phyloP scores from a whole-genome alignment of 129 eudicot genomes.

The Lonicera japonica region DNA sequence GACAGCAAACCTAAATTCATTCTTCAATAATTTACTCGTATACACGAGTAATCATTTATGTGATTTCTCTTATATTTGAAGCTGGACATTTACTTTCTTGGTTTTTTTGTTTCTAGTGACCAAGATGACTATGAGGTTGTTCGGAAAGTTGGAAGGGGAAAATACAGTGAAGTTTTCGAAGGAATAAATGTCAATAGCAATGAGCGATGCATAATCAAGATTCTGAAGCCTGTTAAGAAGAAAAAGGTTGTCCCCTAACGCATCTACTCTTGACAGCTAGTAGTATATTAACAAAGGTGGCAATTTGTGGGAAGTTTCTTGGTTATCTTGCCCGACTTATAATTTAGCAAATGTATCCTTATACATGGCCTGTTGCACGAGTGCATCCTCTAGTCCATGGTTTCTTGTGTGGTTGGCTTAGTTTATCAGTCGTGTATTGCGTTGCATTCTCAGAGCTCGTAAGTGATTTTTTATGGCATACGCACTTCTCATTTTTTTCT shows the following conservation, averaged over 20 bases:
- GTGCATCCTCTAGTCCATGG: neutral
- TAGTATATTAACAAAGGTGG: neutral
- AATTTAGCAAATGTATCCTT: neutral
- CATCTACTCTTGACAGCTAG: neutral
- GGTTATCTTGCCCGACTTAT: neutral
- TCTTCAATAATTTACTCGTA: too few species aligned
- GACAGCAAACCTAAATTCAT: too few species aligned
- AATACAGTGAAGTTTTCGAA: slow-evolving; percentile 98
- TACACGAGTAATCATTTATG: too few species aligned
- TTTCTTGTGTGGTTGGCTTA: neutral
- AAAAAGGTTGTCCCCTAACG: slow-evolving; percentile 49
- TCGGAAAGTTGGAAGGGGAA: slow-evolving; percentile 97
- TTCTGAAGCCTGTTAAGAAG: slow-evolving; percentile 97
- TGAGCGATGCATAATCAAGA: slow-evolving; percentile 86
- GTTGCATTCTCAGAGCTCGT: too few species aligned
- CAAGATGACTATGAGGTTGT: slow-evolving; percentile 99
- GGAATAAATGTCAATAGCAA: slow-evolving; percentile 85
- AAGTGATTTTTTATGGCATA: too few species aligned
- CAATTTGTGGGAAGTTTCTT: neutral
- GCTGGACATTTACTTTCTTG: neutral
- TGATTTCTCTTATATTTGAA: too few species aligned
- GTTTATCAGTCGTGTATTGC: too few species aligned
- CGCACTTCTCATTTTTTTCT: slow-evolving; percentile 1
- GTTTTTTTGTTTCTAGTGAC: slow-evolving; percentile 46
- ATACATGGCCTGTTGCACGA: neutral